A percentile compares a stretch with the other conserved stretches of the same genome.
These are phyloP conservation scores for Jackrogersella multiformis DNA, from an alignment of 495 filamentous ascomycete species.

Conservation along the genomic window DNA sequence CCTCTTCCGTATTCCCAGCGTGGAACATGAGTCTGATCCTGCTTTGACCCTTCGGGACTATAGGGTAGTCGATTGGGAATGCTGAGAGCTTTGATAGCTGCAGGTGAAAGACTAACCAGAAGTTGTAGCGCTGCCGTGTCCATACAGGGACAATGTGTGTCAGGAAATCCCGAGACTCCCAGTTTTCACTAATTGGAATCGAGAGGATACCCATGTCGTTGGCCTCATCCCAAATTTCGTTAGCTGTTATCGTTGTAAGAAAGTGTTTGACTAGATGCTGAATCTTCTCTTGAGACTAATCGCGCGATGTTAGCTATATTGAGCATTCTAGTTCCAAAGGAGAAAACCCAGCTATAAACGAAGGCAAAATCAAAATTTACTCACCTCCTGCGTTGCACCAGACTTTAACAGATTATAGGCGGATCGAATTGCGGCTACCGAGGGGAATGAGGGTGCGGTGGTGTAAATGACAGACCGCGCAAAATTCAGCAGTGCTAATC, in stretches of 20 bases:
- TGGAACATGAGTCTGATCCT: constrained; percentile 63
- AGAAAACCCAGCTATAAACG: neutral
- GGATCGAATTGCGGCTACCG: constrained; percentile 57
- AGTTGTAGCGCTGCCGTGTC: constrained; percentile 34
- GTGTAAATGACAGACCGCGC: constrained; percentile 61
- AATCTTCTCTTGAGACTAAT: constrained; percentile 53
- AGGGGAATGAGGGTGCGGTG: constrained; percentile 60
- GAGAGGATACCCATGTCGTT: constrained; percentile 46
- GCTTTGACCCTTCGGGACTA: constrained; percentile 58
- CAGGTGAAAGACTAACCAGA: constrained; percentile 54
- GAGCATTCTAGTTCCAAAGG: neutral
- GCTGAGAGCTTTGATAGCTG: constrained; percentile 46
- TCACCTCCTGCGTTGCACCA: constrained; percentile 56
- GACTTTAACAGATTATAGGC: constrained; percentile 53
- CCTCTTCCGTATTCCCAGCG: constrained; percentile 57
- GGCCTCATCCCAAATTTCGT: constrained; percentile 43
- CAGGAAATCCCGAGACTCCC: constrained; percentile 25
- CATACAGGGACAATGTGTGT: constrained; percentile 44
- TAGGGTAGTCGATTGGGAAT: constrained; percentile 58
- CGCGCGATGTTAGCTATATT: neutral
- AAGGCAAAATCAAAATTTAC: neutral
- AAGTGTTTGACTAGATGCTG: constrained; percentile 54
- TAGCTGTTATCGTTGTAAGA: constrained; percentile 41
- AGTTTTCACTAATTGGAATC: constrained; percentile 25
- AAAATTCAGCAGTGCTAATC: constrained; percentile 52